phyloP scores from a whole-genome alignment of 768 basidiomycete genomes.

The Pholiota microspora region DNA sequence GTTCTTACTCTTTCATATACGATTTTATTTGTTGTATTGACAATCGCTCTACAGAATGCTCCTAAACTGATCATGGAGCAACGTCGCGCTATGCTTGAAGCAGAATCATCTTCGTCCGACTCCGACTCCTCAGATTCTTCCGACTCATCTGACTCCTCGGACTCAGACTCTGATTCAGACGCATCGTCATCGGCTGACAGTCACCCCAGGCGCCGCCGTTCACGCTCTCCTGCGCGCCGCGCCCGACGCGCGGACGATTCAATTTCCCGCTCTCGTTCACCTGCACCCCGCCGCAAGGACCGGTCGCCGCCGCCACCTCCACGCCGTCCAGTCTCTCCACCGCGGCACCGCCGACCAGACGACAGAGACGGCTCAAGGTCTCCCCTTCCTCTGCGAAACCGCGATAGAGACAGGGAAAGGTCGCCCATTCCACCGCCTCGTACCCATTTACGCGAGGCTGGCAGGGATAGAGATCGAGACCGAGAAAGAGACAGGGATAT shows the following conservation, averaged over 20 bases:
- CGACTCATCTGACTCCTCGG: constrained; percentile 23
- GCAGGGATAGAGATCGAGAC: constrained; percentile 1
- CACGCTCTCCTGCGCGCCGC: constrained; percentile 21
- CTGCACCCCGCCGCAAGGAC: constrained; percentile 20
- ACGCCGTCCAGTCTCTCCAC: constrained; percentile 10
- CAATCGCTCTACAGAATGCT: constrained; percentile 64
- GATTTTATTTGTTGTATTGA: constrained; percentile 10
- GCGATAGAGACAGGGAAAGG: constrained; percentile 10
- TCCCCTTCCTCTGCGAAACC: constrained; percentile 19
- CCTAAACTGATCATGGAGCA: constrained; percentile 93
- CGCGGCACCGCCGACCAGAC: constrained; percentile 9
- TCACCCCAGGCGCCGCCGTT: constrained; percentile 15
- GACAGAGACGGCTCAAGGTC: constrained; percentile 10
- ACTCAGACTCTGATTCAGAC: constrained; percentile 23
- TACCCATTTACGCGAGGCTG: constrained; percentile 5
- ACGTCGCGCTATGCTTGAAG: constrained; percentile 83
- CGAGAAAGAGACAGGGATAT: constrained; percentile 13
- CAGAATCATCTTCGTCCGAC: constrained; percentile 45
- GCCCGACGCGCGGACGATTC: constrained; percentile 11
- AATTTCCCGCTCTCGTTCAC: constrained; percentile 10
- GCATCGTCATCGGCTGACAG: constrained; percentile 26
- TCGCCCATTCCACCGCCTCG: constrained; percentile 13
- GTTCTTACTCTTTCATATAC: constrained; percentile 22
- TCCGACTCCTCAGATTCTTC: constrained; percentile 33
- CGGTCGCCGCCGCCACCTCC: constrained; percentile 24